These are phyloP conservation scores for Sordariomycetes sp. DNA, from an alignment of 2,329 filamentous ascomycete species.

Conservation along the genomic window DNA sequence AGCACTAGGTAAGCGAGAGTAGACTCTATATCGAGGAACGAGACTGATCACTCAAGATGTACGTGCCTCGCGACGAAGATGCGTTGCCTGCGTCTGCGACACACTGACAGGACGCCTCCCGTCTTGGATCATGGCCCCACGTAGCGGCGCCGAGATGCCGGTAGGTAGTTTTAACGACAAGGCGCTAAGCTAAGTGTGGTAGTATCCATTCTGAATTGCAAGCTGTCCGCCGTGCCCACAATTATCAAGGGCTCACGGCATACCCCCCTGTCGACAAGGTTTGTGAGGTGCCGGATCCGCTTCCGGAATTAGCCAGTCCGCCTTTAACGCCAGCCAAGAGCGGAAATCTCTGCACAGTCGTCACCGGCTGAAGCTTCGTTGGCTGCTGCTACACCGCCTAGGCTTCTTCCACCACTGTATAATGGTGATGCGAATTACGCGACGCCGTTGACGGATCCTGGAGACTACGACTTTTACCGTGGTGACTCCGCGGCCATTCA, in stretches of 20 bases:
- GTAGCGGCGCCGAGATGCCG: constrained; percentile 2
- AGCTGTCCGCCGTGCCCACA: background rate
- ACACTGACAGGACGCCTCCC: constrained; percentile 11
- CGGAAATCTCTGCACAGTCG: background rate
- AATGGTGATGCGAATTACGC: background rate
- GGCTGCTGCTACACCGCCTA: background rate
- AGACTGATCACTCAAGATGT: constrained; percentile 9
- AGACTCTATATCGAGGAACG: constrained; percentile 12
- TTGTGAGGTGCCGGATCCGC: background rate
- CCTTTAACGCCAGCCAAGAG: background rate
- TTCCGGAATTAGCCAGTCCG: background rate
- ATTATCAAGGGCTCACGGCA: background rate
- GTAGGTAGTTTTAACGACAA: background rate
- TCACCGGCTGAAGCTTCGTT: background rate
- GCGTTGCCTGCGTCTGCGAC: constrained; percentile 10
- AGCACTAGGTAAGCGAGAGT: constrained; percentile 5
- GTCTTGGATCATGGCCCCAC: constrained; percentile 15
- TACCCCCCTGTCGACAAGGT: background rate
- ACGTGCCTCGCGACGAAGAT: constrained; percentile 11
- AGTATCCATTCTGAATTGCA: background rate
- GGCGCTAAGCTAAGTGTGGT: background rate
- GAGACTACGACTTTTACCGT: background rate
- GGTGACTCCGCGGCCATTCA: background rate
- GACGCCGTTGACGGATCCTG: background rate
- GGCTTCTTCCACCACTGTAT: background rate